Evolutionary conservation across 805 yeast genomes (phyloP).

Genomic region (Ogataea thermomethanolica): DNA sequence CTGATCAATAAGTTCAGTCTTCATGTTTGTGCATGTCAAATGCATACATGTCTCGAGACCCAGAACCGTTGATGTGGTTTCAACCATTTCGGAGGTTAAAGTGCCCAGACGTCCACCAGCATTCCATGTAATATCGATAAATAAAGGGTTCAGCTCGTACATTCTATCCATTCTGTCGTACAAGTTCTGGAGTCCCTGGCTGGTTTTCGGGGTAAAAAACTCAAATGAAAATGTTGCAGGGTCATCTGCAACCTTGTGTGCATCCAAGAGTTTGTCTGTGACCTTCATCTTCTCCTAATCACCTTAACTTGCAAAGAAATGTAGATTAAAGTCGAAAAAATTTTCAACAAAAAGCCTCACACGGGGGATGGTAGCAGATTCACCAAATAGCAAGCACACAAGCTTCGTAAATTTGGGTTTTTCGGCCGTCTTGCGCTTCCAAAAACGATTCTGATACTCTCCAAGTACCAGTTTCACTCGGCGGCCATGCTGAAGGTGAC

Average conservation of each 20-base stretch:
- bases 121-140: slow-evolving; percentile 96
- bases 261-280: slow-evolving; percentile 41
- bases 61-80: slow-evolving; percentile 82
- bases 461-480: no score
- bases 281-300: slow-evolving; percentile 37
- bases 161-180: slow-evolving; percentile 97
- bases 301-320: slow-evolving; percentile 1
- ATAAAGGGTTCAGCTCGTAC: slow-evolving; percentile 87
- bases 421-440: background rate
- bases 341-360: slow-evolving; percentile 12
- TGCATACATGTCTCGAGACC: slow-evolving; percentile 98
- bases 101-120: slow-evolving; percentile 91
- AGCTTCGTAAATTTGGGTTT: background rate
- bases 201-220: slow-evolving; percentile 95
- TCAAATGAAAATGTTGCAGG: slow-evolving; percentile 88
- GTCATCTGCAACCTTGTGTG: slow-evolving; percentile 32
- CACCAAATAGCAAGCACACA: background rate
- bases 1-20: slow-evolving; percentile 69
- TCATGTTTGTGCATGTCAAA: slow-evolving; percentile 95
- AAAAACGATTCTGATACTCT: no score
- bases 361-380: slow-evolving; percentile 4
- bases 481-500: no score
- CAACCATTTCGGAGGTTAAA: slow-evolving; percentile 86
- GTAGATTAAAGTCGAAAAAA: slow-evolving; percentile 1
- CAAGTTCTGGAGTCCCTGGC: slow-evolving; percentile 93